Evolutionary conservation across 208 protist genomes (phyloP).

Genomic region (Leishmania turanica): DNA sequence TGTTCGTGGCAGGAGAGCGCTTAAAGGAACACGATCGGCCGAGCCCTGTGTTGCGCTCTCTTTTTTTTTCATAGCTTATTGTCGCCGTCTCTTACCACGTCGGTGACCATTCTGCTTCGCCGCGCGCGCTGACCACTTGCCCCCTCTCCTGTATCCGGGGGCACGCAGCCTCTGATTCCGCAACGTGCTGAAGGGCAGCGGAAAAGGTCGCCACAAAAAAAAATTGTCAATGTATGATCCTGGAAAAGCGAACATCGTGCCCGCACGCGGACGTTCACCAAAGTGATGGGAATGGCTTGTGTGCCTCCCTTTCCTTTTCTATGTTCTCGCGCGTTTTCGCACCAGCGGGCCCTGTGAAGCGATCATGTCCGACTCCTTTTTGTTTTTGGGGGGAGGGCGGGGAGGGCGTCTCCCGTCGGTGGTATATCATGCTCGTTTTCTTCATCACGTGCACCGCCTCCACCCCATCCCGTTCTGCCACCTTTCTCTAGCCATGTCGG

Average conservation of each 20-base stretch:
- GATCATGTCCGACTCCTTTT: too few relatives aligned
- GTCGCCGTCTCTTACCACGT: neutral
- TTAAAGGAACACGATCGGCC: neutral
- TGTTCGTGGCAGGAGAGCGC: neutral
- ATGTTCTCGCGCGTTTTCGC: neutral
- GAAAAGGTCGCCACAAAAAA: neutral
- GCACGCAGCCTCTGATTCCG: neutral
- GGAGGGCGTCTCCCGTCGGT: neutral
- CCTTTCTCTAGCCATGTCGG: conserved; percentile 34
- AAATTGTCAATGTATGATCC: too few relatives aligned
- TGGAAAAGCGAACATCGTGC: too few relatives aligned
- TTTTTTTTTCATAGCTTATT: neutral
- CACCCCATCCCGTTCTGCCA: neutral
- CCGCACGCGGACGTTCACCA: too few relatives aligned
- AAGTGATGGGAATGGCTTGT: neutral
- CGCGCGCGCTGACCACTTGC: neutral
- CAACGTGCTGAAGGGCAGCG: neutral
- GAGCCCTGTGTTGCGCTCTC: neutral
- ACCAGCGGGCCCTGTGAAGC: too few relatives aligned
- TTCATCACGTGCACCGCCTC: neutral
- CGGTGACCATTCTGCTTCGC: neutral
- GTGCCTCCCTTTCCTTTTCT: neutral
- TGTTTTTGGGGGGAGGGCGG: too few relatives aligned
- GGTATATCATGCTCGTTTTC: neutral
- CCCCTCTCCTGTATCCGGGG: neutral